A percentile compares a stretch with the other conserved stretches of the same genome.
Conservation (phyloP, 495 filamentous ascomycete genomes). For the Parathielavia hyrcaniae region DNA sequence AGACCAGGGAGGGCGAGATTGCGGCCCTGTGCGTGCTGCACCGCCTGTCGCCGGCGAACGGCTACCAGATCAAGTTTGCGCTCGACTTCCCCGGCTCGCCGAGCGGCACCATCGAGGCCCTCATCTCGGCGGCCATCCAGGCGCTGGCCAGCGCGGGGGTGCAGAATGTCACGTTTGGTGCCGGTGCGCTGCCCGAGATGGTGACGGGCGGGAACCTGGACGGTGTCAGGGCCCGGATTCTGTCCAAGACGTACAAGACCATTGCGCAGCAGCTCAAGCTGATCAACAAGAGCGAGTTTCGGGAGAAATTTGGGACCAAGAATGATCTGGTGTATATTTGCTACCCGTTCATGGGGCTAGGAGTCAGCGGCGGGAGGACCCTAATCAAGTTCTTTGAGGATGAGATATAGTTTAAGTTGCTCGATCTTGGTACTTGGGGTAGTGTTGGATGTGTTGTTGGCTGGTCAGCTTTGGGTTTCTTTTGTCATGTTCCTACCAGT, state of each 20-base stretch:
- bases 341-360: conserved; percentile 74
- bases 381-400: conserved; percentile 81
- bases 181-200: conserved; percentile 61
- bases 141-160: conserved; percentile 56
- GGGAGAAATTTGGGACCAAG: conserved; percentile 72
- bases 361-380: conserved; percentile 66
- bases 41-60: conserved; percentile 65
- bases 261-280: conserved; percentile 72
- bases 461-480: too few species aligned
- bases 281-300: conserved; percentile 76
- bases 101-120: conserved; percentile 70
- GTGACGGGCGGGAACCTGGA: conserved; percentile 68
- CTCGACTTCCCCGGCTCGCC: conserved; percentile 77
- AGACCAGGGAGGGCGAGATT: conserved; percentile 59
- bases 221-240: conserved; percentile 63
- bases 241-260: conserved; percentile 68
- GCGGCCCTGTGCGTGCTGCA: conserved; percentile 67
- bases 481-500: too few species aligned
- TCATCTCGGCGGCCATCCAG: conserved; percentile 72
- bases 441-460: background rate
- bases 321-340: conserved; percentile 76
- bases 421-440: background rate
- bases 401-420: conserved; percentile 36
- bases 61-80: conserved; percentile 83
- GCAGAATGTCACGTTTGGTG: conserved; percentile 70